Evolutionary conservation across 352 stramenopile species (phyloP), one percentile per base, ranked within the genome.

Genomic region (Plasmopara viticola): DNA sequence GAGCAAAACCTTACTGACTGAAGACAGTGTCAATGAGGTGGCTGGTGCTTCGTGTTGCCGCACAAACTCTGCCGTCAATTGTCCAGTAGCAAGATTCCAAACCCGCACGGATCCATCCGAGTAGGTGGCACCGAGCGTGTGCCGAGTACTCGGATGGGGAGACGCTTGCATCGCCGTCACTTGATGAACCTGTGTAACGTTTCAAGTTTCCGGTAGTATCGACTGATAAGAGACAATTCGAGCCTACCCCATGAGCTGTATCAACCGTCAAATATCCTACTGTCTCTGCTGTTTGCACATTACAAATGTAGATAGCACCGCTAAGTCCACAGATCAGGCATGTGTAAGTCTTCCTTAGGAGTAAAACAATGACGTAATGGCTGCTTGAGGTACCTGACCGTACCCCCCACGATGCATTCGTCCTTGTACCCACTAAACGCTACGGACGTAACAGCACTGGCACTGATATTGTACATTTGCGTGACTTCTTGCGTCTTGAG

Each of bases 401-500:
- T 86, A n/a, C 78, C 78, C 13, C 70, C 74, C n/a, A 86, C 71
- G 17, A 87, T 68, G 34, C 72, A 72, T 38, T 90, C 79, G 54
- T 90, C 76, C 48, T 85, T 87, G 60, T 84, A 82, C 14, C 79
- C 79, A 34, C 70, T 82, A 44, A 90, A 90, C 0, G 70, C 59
- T 18, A 90, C 72, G 7, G 64, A 83, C 3, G 70, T 84, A 56
- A 90, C 66, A 17, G 70, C 57, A 35, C 73, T 90, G 10, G 75
- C 64, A 48, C 77, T 82, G 48, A 84, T 68, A 43, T 56, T 74
- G 52, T 86, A 88, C 15, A 56, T 70, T 55, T 90, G 77, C 34
- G 70, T 80, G 31, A 87, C 53, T 42, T 88, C 70, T 40, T 88
- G 79, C 4, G 74, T 84, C 51, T 90, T 90, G 17, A 90, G 62